These are phyloP conservation scores for Ceratobasidium theobromae DNA, from an alignment of 1,284 basidiomycete species.

Conservation along the genomic window DNA sequence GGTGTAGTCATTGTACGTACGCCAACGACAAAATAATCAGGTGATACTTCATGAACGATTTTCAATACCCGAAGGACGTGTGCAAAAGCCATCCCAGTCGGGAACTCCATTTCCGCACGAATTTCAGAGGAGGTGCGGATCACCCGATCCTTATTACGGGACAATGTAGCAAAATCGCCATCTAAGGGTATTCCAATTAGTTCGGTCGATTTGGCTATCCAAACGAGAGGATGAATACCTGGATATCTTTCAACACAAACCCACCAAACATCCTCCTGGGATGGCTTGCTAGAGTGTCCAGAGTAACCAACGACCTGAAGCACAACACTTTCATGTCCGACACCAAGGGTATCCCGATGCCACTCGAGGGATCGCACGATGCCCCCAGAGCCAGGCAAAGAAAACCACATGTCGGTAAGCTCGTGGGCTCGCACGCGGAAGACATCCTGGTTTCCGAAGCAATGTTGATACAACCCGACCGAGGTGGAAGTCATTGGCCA, in stretches of 20 bases:
- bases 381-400: slow-evolving; percentile 16
- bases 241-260: slow-evolving; percentile 12
- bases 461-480: not conserved
- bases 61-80: slow-evolving; percentile 8
- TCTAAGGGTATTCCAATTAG: not conserved
- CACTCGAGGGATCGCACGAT: slow-evolving; percentile 1
- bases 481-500: slow-evolving; percentile 25
- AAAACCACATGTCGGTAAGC: slow-evolving; percentile 2
- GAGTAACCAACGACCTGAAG: not conserved
- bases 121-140: not conserved
- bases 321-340: slow-evolving; percentile 18
- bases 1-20: not conserved
- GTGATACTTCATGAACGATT: slow-evolving; percentile 14
- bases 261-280: slow-evolving; percentile 1
- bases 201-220: not conserved
- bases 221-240: not conserved
- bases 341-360: not conserved
- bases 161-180: slow-evolving; percentile 10
- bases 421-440: not conserved
- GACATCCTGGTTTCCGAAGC: not conserved
- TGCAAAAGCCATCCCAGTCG: not conserved
- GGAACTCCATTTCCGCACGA: slow-evolving; percentile 2
- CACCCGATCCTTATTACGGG: not conserved
- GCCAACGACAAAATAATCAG: slow-evolving; percentile 2
- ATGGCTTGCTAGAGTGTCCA: no score